These are phyloP conservation scores for Podosphaera fusca DNA, from an alignment of 2,329 filamentous ascomycete species.

Conservation along the genomic window DNA sequence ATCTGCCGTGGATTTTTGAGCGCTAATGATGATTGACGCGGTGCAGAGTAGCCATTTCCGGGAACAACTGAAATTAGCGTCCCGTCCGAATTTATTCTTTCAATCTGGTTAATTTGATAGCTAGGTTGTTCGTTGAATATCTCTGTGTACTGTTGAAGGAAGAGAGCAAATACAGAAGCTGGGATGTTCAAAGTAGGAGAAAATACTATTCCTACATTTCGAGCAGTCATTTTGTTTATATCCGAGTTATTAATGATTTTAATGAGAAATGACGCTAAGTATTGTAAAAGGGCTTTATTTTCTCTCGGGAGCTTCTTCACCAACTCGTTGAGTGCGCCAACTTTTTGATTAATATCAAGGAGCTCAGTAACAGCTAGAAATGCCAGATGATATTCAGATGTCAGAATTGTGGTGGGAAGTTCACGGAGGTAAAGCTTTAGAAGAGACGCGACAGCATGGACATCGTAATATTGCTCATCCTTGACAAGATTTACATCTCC, in stretches of 20 bases:
- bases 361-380: conserved; percentile 73
- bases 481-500: conserved; percentile 71
- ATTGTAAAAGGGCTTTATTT: conserved; percentile 62
- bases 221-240: conserved; percentile 92
- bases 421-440: conserved; percentile 88
- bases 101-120: conserved; percentile 31
- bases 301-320: conserved; percentile 58
- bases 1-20: not conserved
- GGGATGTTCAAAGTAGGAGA: conserved; percentile 93
- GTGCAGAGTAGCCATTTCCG: conserved; percentile 34
- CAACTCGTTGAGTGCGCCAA: conserved; percentile 50
- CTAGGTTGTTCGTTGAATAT: conserved; percentile 60
- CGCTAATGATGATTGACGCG: conserved; percentile 23
- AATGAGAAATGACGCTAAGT: conserved; percentile 71
- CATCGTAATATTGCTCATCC: conserved; percentile 74
- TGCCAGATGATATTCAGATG: conserved; percentile 69
- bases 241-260: conserved; percentile 78
- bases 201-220: conserved; percentile 95
- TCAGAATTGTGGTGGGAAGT: conserved; percentile 74
- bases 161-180: conserved; percentile 77
- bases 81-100: conserved; percentile 20
- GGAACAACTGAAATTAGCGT: conserved; percentile 22
- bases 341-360: conserved; percentile 49
- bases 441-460: conserved; percentile 83
- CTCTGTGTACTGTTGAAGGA: conserved; percentile 69